A percentile compares a stretch with the other conserved stretches of the same genome.
Evolutionary conservation across 345 rosid genomes (phyloP).

Genomic region (Lepidium africanum): DNA sequence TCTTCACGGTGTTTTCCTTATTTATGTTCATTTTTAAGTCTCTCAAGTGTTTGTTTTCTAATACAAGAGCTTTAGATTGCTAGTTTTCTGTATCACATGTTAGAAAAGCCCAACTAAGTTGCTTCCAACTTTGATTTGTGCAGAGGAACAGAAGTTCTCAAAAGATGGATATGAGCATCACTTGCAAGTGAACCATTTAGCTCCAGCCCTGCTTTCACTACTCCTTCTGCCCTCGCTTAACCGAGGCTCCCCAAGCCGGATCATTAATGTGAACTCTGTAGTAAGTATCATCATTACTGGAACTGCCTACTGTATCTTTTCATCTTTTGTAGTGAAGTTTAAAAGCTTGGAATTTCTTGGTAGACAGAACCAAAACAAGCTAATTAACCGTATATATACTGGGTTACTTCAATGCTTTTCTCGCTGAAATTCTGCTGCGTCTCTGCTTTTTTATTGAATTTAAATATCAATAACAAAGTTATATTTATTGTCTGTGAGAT

Average conservation of each 20-base stretch:
- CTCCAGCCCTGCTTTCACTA: constrained; percentile 75
- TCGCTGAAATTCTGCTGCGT: not conserved
- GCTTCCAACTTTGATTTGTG: constrained; percentile 6
- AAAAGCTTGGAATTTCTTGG: not conserved
- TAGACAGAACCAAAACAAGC: not conserved
- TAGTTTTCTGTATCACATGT: not conserved
- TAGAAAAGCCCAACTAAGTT: not conserved
- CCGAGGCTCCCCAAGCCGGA: constrained; percentile 77
- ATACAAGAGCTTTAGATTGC: not conserved
- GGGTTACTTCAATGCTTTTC: not conserved
- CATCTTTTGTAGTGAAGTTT: not conserved
- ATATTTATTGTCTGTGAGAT: too few relatives aligned
- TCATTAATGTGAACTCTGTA: constrained; percentile 82
- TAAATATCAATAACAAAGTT: not conserved
- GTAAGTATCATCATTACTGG: constrained; percentile 43
- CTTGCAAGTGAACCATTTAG: constrained; percentile 94
- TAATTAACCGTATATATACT: not conserved
- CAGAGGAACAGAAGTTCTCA: constrained; percentile 83
- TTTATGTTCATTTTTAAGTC: not conserved
- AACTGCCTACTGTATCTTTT: not conserved
- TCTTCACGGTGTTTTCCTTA: not conserved
- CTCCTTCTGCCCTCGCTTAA: constrained; percentile 86
- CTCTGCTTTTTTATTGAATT: not conserved
- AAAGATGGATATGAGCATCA: constrained; percentile 83
- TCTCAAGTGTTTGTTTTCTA: not conserved